phyloP scores from a whole-genome alignment of 2,329 filamentous ascomycete species.

The Paramyrothecium sp. region DNA sequence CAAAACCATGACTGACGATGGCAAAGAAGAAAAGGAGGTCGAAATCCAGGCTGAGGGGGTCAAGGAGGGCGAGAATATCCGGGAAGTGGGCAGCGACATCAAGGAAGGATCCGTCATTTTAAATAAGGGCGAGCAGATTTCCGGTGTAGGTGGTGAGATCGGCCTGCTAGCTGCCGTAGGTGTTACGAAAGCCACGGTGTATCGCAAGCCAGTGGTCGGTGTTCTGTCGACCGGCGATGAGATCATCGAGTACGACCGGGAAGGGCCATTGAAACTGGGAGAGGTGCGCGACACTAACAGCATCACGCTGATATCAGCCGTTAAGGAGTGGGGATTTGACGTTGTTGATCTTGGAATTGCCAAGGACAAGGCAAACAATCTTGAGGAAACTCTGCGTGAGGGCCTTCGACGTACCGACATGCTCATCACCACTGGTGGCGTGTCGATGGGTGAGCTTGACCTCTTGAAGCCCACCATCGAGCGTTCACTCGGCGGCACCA shows the following conservation, averaged over 20 bases:
- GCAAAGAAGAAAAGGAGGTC: slow-evolving; percentile 80
- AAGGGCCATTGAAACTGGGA: slow-evolving; percentile 65
- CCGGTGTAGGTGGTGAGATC: slow-evolving; percentile 84
- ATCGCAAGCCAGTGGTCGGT: slow-evolving; percentile 74
- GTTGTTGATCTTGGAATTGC: slow-evolving; percentile 86
- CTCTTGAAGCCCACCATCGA: slow-evolving; percentile 96
- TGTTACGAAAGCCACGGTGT: slow-evolving; percentile 67
- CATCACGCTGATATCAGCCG: slow-evolving; percentile 79
- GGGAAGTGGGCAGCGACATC: slow-evolving; percentile 89
- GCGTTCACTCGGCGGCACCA: slow-evolving; percentile 81
- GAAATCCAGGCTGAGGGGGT: slow-evolving; percentile 81
- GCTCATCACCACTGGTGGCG: slow-evolving; percentile 88
- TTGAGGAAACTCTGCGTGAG: slow-evolving; percentile 75
- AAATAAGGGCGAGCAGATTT: slow-evolving; percentile 76
- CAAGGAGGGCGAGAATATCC: slow-evolving; percentile 78
- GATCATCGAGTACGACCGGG: slow-evolving; percentile 72
- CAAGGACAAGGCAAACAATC: slow-evolving; percentile 66
- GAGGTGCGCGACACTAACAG: slow-evolving; percentile 94
- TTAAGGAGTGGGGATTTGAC: slow-evolving; percentile 71
- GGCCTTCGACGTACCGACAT: slow-evolving; percentile 75
- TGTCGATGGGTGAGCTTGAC: slow-evolving; percentile 97
- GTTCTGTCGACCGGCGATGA: slow-evolving; percentile 95
- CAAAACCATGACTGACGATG: slow-evolving; percentile 72
- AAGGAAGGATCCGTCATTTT: slow-evolving; percentile 68
- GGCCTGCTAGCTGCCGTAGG: slow-evolving; percentile 87